Percentiles rank a stretch among this genome's conserved stretches.
Evolutionary conservation across 176 grass and related monocot species (phyloP).

Genomic region (Chloris gayana): DNA sequence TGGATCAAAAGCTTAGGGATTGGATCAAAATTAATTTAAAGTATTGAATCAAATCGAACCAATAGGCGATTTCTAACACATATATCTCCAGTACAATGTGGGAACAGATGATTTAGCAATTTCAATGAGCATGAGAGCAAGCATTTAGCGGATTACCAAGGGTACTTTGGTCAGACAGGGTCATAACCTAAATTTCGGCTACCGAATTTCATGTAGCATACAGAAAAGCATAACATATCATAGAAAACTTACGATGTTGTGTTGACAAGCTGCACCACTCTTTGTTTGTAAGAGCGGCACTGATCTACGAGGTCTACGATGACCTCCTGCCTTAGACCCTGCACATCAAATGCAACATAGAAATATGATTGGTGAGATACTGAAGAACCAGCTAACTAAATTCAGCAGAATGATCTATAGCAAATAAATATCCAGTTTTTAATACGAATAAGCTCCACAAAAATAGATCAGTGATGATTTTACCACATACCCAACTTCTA

Average conservation of each 20-base stretch:
- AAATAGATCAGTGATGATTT: conserved; percentile 2
- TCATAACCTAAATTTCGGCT: conserved; percentile 4
- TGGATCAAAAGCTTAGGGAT: neutral
- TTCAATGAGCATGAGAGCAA: conserved; percentile 17
- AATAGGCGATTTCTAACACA: neutral
- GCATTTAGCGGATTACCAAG: conserved; percentile 12
- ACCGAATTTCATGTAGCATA: conserved; percentile 4
- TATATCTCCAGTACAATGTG: neutral
- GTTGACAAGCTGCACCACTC: conserved; percentile 79
- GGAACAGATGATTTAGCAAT: neutral
- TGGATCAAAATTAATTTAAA: conserved; percentile 27
- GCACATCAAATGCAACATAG: conserved; percentile 35
- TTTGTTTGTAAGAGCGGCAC: conserved; percentile 76
- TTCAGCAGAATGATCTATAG: conserved; percentile 7
- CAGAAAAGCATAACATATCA: conserved; percentile 7
- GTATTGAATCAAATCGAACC: conserved; percentile 4
- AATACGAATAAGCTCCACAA: neutral
- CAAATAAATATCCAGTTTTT: conserved; percentile 22
- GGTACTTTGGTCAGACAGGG: neutral
- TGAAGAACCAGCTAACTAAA: conserved; percentile 8
- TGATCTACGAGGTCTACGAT: conserved; percentile 89
- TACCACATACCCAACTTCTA: neutral
- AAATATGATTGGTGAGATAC: conserved; percentile 16
- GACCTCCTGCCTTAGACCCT: conserved; percentile 85
- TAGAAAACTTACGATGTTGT: conserved; percentile 67